phyloP scores from a whole-genome alignment of 495 filamentous ascomycete species.

The Penicillium paxilli region DNA sequence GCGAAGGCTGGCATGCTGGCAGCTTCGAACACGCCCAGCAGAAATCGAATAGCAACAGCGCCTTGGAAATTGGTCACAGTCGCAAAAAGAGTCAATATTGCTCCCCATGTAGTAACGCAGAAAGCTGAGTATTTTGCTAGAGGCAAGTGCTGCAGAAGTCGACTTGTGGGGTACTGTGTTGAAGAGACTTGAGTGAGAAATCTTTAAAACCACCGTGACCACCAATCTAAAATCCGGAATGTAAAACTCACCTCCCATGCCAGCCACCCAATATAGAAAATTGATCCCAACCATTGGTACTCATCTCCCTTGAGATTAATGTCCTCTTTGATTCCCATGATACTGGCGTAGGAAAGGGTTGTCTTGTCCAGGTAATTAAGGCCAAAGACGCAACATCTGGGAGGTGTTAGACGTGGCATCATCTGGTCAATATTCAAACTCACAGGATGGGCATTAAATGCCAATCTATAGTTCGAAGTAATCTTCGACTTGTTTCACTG shows the following conservation, averaged over 20 bases:
- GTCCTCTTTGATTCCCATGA: constrained; percentile 57
- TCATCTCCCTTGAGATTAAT: constrained; percentile 35
- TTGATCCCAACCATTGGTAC: constrained; percentile 50
- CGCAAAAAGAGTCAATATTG: constrained; percentile 48
- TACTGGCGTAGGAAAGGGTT: constrained; percentile 56
- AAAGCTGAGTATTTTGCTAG: constrained; percentile 55
- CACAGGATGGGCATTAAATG: constrained; percentile 55
- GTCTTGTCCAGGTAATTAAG: constrained; percentile 64
- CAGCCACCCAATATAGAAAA: constrained; percentile 62
- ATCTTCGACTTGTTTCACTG: constrained; percentile 48
- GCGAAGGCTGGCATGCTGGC: constrained; percentile 59
- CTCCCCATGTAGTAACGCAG: constrained; percentile 55
- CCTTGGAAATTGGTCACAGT: constrained; percentile 39
- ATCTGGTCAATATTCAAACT: not conserved
- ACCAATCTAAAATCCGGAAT: not conserved
- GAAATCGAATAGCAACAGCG: constrained; percentile 51
- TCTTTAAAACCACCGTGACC: not conserved
- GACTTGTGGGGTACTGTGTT: constrained; percentile 50
- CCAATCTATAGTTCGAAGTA: constrained; percentile 56
- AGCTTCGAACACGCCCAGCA: constrained; percentile 57
- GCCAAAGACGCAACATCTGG: constrained; percentile 52
- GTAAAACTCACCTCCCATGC: constrained; percentile 37
- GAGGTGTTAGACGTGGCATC: not conserved
- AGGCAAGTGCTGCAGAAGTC: constrained; percentile 53
- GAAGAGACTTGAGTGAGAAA: not conserved